A percentile compares a stretch with the other conserved stretches of the same genome.
phyloP scores from a whole-genome alignment of 768 basidiomycete species.

The Leccinum longicurvipes region DNA sequence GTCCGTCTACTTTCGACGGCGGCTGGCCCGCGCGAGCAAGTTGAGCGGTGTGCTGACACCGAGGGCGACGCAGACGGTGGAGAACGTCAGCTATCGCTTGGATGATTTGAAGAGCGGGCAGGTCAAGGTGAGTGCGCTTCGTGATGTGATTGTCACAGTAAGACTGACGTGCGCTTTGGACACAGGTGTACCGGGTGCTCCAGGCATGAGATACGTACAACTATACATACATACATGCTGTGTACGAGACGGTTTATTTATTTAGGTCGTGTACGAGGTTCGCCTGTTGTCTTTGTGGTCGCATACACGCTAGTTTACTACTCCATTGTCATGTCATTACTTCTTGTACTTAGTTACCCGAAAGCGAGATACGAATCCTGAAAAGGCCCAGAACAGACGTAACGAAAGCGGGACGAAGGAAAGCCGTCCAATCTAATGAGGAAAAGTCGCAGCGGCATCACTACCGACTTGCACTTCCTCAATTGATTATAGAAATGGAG shows the following conservation, averaged over 20 bases:
- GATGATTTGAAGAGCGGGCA: slow-evolving; percentile 86
- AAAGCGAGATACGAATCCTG: too few relatives aligned
- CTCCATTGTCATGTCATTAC: too few relatives aligned
- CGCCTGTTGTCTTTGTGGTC: neutral
- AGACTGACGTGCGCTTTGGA: slow-evolving; percentile 11
- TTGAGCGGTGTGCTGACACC: slow-evolving; percentile 33
- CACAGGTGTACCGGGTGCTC: slow-evolving; percentile 39
- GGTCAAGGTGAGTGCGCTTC: slow-evolving; percentile 54
- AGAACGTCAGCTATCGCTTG: slow-evolving; percentile 79
- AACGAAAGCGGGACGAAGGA: too few relatives aligned
- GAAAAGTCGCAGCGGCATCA: too few relatives aligned
- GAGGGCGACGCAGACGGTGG: slow-evolving; percentile 52
- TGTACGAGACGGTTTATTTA: neutral
- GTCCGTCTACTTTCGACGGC: slow-evolving; percentile 17
- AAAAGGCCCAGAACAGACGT: too few relatives aligned
- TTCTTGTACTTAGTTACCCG: too few relatives aligned
- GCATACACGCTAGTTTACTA: neutral
- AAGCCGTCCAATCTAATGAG: too few relatives aligned
- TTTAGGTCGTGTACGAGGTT: neutral
- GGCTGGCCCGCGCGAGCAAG: slow-evolving; percentile 25
- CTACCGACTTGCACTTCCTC: too few relatives aligned
- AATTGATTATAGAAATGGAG: too few relatives aligned
- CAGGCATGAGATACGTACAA: slow-evolving; percentile 33
- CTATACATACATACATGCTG: too few relatives aligned
- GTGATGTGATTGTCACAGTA: neutral